Base-by-base conservation (phyloP, 2,329 filamentous ascomycete species). In the Trichoderma oligosporum region DNA sequence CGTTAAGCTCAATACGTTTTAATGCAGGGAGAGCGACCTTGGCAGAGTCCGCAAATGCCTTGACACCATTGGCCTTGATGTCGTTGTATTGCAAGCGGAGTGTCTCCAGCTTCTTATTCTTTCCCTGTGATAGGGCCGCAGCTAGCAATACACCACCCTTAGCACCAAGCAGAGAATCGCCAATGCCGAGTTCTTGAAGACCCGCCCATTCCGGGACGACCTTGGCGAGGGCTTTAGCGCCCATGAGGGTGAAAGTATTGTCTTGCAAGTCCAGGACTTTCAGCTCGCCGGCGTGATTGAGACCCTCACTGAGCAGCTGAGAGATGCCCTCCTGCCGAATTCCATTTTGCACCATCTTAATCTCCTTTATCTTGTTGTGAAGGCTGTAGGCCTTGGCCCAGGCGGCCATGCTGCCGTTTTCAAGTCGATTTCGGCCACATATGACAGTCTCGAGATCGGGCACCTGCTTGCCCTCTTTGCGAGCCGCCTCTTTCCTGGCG, bases 301-400 rank as follows among this genome's bases (percentile, higher is more conserved):
- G 79, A 61, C 94, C 94, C 53, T 92, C 80, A 60, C 83, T 85
- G 62, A 99, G 77, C 57, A 99, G 78, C 63, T 87, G 82, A 46
- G 86, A 86, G 67, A 97, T 94, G 60, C 94, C 94, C 73, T 97
- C 91, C 70, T 93, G 90, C 41, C 94, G 84, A 65, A 99, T 99
- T 52, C 94, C 94, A 71, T 99, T 97, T 74, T 97, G 94, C 24
- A 96, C 91, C 94, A 99, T 97, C 80, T 93, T 95, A 65, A 99
- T 84, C 59, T 85, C 85, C 74, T 87, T 88, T 62, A 99, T 82
- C 57, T 88, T 87, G 63, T 82, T 85, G 70, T 97, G 91, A 58
- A 93, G 86, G 66, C 85, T 84, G 72, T 90, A 97, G 1, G 91
- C 82, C 71, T 87, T 88, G 39, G 92, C 91, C 94, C 94, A 99